These are phyloP conservation scores for Anthracocystis panici-leucophaei DNA, from an alignment of 1,284 basidiomycete genomes.

Conservation along the genomic window DNA sequence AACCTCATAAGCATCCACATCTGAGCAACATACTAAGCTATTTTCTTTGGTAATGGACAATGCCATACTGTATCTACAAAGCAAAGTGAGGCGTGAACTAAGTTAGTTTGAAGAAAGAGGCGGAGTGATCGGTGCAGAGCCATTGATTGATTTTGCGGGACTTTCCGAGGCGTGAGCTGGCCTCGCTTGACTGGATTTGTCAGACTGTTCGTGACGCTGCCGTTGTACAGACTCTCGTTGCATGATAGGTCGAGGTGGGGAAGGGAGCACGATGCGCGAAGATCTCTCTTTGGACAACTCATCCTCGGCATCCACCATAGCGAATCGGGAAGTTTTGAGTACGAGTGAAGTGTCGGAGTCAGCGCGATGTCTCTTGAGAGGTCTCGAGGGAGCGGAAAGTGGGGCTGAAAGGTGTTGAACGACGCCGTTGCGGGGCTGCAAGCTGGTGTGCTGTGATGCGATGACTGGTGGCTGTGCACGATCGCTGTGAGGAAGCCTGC, in stretches of 20 bases:
- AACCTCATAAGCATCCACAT: neutral
- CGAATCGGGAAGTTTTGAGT: constrained; percentile 20
- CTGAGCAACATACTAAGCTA: no score
- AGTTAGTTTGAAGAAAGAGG: constrained; percentile 21
- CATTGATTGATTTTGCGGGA: neutral
- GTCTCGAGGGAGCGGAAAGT: constrained; percentile 7
- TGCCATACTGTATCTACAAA: constrained; percentile 2
- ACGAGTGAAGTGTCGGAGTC: constrained; percentile 38
- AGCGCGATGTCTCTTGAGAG: constrained; percentile 21
- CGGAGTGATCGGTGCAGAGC: constrained; percentile 30
- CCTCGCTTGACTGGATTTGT: neutral
- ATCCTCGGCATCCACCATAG: neutral
- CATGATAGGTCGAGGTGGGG: neutral
- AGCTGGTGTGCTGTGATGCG: constrained; percentile 19
- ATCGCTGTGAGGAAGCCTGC: neutral
- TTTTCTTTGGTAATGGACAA: neutral
- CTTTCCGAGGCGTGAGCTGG: neutral
- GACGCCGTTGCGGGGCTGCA: neutral
- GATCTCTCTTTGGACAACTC: neutral
- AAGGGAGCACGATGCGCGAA: neutral
- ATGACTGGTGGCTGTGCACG: constrained; percentile 12
- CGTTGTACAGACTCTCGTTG: neutral
- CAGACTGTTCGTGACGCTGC: neutral
- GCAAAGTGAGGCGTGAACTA: neutral
- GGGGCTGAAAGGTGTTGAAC: neutral